A percentile compares a stretch with the other conserved stretches of the same genome.
Conservation (phyloP, 768 basidiomycete genomes). For the Podaxis sp. region DNA sequence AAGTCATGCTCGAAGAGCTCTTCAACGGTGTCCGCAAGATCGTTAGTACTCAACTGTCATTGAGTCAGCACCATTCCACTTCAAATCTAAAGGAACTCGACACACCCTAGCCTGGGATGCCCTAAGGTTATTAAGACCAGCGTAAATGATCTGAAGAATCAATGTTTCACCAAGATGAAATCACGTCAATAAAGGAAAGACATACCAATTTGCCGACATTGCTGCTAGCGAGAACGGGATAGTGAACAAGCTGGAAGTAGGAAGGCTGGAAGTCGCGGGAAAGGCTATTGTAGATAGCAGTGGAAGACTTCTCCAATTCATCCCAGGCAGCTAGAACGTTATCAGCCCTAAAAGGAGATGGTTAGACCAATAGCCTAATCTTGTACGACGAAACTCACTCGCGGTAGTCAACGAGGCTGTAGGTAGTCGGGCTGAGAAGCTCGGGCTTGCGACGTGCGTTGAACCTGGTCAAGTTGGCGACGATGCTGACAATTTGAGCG, state of each 20-base stretch:
- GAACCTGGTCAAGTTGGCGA: conserved; percentile 51
- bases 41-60: conserved; percentile 49
- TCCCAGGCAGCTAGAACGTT: conserved; percentile 48
- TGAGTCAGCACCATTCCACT: neutral
- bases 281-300: conserved; percentile 51
- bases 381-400: conserved; percentile 42
- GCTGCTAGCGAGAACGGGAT: conserved; percentile 54
- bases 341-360: conserved; percentile 43
- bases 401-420: conserved; percentile 60
- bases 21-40: conserved; percentile 49
- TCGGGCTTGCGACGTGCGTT: conserved; percentile 65
- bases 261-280: conserved; percentile 43
- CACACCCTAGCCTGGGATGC: conserved; percentile 56
- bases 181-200: neutral
- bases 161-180: neutral
- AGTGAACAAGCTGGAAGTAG: conserved; percentile 71
- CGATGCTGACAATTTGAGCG: conserved; percentile 41
- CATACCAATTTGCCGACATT: conserved; percentile 50
- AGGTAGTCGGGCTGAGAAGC: conserved; percentile 56
- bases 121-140: conserved; percentile 56
- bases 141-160: conserved; percentile 38
- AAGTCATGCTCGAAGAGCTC: conserved; percentile 57
- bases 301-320: conserved; percentile 42
- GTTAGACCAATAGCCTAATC: neutral
- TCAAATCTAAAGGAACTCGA: neutral